A percentile compares a stretch with the other conserved stretches of the same genome.
Evolutionary conservation across 2,329 filamentous ascomycete species (phyloP).

Genomic region (Aspergillus ibericus): DNA sequence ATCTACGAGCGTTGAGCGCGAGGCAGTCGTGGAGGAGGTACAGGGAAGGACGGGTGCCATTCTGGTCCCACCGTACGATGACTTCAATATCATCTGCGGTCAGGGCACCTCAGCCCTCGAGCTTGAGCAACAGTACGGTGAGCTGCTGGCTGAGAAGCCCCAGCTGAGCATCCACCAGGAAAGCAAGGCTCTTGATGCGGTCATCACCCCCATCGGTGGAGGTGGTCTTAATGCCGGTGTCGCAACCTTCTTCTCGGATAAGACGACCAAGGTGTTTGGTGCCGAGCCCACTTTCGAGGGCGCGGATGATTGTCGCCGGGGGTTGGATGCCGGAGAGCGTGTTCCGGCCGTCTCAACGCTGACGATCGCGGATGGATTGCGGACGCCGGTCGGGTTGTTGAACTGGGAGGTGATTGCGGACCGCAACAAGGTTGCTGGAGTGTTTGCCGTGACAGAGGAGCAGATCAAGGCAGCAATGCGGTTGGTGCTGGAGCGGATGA

Average conservation of each 20-base stretch:
- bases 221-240: conserved; percentile 85
- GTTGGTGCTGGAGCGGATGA: conserved; percentile 81
- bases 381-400: conserved; percentile 74
- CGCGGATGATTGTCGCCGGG: conserved; percentile 77
- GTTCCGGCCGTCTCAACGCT: conserved; percentile 69
- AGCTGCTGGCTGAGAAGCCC: conserved; percentile 47
- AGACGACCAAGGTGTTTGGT: conserved; percentile 75
- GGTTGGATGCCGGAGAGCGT: conserved; percentile 63
- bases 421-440: conserved; percentile 64
- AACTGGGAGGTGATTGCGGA: conserved; percentile 79
- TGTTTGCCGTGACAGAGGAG: conserved; percentile 75
- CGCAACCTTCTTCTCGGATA: conserved; percentile 69
- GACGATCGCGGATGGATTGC: conserved; percentile 84
- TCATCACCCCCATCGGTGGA: conserved; percentile 82
- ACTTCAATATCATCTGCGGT: conserved; percentile 86
- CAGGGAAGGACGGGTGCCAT: conserved; percentile 71
- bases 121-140: conserved; percentile 69
- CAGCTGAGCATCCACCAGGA: conserved; percentile 20
- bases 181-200: conserved; percentile 56
- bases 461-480: conserved; percentile 76
- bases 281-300: conserved; percentile 81
- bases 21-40: conserved; percentile 71
- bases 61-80: conserved; percentile 86
- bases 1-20: conserved; percentile 75
- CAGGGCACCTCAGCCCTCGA: conserved; percentile 90